Evolutionary conservation across 495 filamentous ascomycete genomes (phyloP).

Genomic region (Baudoinia panamericana): DNA sequence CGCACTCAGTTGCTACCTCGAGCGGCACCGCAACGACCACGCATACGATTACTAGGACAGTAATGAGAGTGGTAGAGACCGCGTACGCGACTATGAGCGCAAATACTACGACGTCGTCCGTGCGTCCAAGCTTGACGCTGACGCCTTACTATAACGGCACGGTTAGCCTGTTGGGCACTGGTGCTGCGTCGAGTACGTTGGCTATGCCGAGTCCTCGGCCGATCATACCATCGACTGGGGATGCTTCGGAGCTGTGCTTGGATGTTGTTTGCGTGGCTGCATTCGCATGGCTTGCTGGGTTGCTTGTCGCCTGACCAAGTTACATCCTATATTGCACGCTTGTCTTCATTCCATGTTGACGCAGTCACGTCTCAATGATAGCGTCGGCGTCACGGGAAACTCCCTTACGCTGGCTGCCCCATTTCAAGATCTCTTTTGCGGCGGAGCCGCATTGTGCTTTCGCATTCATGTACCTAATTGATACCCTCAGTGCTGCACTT

Average conservation of each 20-base stretch:
- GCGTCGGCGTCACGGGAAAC: too few species aligned
- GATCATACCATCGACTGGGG: neutral
- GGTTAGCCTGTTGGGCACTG: conserved; percentile 2
- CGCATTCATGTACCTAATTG: too few species aligned
- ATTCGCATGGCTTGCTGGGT: neutral
- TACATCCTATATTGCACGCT: too few species aligned
- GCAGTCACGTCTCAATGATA: too few species aligned
- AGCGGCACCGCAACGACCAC: conserved; percentile 5
- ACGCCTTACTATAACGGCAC: conserved; percentile 2
- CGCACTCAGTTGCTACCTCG: neutral
- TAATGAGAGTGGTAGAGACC: conserved; percentile 9
- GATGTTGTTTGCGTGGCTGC: neutral
- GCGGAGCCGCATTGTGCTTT: too few species aligned
- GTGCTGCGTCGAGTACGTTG: neutral
- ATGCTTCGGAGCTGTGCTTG: neutral
- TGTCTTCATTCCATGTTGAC: too few species aligned
- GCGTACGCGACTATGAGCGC: conserved; percentile 1
- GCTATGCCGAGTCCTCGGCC: neutral
- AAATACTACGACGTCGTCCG: neutral
- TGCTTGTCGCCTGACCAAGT: too few species aligned
- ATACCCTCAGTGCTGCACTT: too few species aligned
- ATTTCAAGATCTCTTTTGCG: too few species aligned
- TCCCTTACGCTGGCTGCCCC: too few species aligned
- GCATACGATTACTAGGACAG: conserved; percentile 6
- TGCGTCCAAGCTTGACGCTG: conserved; percentile 4